Base-by-base conservation (phyloP, 2,329 filamentous ascomycete genomes). In the Hortaea werneckii region DNA sequence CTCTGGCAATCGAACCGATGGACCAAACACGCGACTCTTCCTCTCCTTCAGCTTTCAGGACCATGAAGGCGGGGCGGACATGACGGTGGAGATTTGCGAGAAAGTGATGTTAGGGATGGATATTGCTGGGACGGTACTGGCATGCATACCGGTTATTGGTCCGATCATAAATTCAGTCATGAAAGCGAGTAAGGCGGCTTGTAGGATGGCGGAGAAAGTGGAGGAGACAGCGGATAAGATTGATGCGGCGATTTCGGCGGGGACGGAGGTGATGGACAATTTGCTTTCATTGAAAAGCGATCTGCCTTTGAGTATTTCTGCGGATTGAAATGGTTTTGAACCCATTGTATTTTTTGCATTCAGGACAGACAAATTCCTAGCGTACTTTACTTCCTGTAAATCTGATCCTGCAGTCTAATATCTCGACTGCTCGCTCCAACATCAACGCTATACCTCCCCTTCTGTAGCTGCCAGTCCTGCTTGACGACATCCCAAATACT, bases 401-500 rank as follows among this genome's bases (percentile, higher is more conserved):
- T 20, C 20, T 20, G 20, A 20, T 20, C 20, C 20, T 20, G 20
- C 20, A 20, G 32, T n/a, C 32, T 9, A 4, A 35, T n/a, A 35
- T 35, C 32, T 35, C 32, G 8, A n/a, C 32, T 35, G 20, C 44
- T 48, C 43, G 43, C 48, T 4, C 49, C 49, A 6, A 54, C 49
- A 29, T 42, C 44, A 2, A 54, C 41, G 11, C 44, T 26, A 41
- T 49, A 59, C 55, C 0, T 64, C 27, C 49, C 39, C 27, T 42
- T 40, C 37, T 40, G 43, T 28, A 46, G 40, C 20, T 40, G 27
- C 46, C 47, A 49, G 38, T 54, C 37, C 49, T 57, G 54, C 20
- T 45, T 47, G 2, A 42, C 47, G 9, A 41, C 28, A 41, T 41
- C 40, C 56, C 56, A 58, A n/a, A 43, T 45, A 30, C 53, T 54